phyloP scores from a whole-genome alignment of 208 protist species.

The Kentomonas sorsogonicus region DNA sequence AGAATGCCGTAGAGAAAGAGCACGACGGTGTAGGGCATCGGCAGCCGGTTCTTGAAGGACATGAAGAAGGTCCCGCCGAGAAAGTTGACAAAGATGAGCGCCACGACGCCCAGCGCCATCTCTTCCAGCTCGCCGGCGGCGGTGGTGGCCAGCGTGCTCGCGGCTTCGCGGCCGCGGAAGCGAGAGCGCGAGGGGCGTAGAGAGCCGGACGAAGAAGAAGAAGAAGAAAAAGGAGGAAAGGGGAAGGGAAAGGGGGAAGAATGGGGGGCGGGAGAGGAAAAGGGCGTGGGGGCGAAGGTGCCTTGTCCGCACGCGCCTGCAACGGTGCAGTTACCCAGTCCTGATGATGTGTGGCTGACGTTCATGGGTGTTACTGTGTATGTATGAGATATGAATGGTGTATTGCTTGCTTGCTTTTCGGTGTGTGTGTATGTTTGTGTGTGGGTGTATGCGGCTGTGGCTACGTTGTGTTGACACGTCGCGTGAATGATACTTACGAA shows the following conservation, averaged over 20 bases:
- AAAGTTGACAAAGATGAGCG: slow-evolving; percentile 67
- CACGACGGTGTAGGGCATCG: slow-evolving; percentile 76
- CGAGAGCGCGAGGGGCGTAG: neutral
- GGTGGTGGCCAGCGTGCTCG: neutral
- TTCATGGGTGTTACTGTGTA: no score
- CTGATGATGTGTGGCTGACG: neutral
- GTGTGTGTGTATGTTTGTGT: slow-evolving; percentile 7
- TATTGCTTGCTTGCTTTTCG: neutral
- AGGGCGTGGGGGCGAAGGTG: neutral
- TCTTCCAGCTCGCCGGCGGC: slow-evolving; percentile 14
- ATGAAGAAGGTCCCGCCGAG: slow-evolving; percentile 73
- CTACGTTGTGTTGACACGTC: no score
- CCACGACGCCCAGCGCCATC: slow-evolving; percentile 46
- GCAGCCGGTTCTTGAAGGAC: slow-evolving; percentile 42
- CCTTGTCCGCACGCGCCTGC: neutral
- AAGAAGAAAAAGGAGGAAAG: neutral
- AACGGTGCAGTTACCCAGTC: neutral
- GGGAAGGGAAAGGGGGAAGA: neutral
- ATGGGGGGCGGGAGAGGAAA: neutral
- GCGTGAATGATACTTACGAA: no score
- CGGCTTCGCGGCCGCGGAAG: neutral
- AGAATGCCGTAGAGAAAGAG: slow-evolving; percentile 78
- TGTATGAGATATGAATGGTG: no score
- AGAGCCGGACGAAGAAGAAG: neutral
- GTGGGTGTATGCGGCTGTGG: neutral